These are phyloP conservation scores for Teratosphaeria epicoccoides DNA, from an alignment of 2,329 filamentous ascomycete species.

Conservation along the genomic window DNA sequence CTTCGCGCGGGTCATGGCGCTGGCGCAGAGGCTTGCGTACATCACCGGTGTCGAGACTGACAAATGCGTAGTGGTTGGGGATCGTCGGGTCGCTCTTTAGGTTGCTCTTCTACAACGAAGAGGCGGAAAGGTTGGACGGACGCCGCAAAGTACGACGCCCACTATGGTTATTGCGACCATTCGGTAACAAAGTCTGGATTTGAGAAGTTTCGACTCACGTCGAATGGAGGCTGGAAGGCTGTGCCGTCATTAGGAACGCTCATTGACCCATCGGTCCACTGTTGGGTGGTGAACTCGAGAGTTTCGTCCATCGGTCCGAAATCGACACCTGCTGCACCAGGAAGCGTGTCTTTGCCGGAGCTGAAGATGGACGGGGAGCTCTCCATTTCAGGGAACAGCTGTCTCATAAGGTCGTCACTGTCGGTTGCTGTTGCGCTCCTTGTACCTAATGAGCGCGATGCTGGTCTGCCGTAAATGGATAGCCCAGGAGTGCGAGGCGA, in stretches of 20 bases:
- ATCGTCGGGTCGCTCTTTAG: neutral
- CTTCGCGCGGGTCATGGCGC: neutral
- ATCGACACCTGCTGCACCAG: conserved; percentile 6
- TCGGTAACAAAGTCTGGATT: conserved; percentile 14
- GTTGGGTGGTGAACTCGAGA: conserved; percentile 18
- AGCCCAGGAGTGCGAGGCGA: conserved; percentile 5
- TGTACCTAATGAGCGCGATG: conserved; percentile 20
- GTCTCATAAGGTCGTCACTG: conserved; percentile 20
- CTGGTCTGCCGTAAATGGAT: conserved; percentile 11
- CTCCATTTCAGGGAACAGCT: conserved; percentile 26
- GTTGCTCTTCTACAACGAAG: neutral
- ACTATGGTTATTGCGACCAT: conserved; percentile 21
- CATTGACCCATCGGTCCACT: conserved; percentile 25
- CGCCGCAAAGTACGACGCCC: conserved; percentile 7
- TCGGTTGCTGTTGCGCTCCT: conserved; percentile 13
- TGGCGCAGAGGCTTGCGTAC: too few species aligned
- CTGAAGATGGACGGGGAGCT: conserved; percentile 11
- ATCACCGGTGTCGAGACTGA: neutral
- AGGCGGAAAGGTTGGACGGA: conserved; percentile 3
- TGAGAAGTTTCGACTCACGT: conserved; percentile 21
- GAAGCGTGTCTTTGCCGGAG: conserved; percentile 6
- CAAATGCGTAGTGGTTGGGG: neutral
- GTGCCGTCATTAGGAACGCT: conserved; percentile 18
- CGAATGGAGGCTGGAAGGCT: conserved; percentile 18
- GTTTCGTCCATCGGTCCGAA: conserved; percentile 12